Evolutionary conservation across 495 filamentous ascomycete genomes (phyloP).

Genomic region (Niebla homalea): DNA sequence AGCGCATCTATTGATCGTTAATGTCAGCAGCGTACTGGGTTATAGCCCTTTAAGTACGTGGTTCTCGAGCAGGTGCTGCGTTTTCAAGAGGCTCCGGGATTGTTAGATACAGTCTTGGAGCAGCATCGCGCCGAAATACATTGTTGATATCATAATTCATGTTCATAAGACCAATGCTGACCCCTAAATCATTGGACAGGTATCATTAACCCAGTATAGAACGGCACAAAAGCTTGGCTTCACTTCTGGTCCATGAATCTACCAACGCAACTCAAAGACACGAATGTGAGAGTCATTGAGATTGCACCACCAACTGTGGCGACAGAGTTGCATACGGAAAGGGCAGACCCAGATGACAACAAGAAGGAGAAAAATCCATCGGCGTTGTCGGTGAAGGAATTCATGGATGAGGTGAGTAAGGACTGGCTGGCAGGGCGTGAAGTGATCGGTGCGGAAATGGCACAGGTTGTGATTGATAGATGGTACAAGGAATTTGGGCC

Average conservation of each 20-base stretch:
- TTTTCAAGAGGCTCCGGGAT: no score
- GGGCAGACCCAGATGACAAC: slow-evolving; percentile 36
- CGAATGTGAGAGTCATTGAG: slow-evolving; percentile 30
- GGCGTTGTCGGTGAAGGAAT: slow-evolving; percentile 30
- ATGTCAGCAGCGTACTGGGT: slow-evolving; percentile 33
- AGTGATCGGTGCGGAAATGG: slow-evolving; percentile 25
- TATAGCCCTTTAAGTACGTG: slow-evolving; percentile 32
- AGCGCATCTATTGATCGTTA: slow-evolving; percentile 26
- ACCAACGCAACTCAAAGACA: slow-evolving; percentile 26
- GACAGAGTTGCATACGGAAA: slow-evolving; percentile 36
- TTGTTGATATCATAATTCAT: no score
- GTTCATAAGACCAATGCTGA: no score
- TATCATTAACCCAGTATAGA: slow-evolving; percentile 36
- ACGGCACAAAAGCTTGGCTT: slow-evolving; percentile 35
- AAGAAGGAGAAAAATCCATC: slow-evolving; percentile 34
- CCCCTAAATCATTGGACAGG: no score
- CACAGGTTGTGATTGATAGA: slow-evolving; percentile 20
- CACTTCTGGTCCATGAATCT: slow-evolving; percentile 37
- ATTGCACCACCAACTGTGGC: slow-evolving; percentile 35
- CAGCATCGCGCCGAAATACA: no score
- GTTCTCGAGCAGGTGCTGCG: no score
- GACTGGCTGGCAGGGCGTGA: slow-evolving; percentile 28
- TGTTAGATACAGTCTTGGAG: no score
- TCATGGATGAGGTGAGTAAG: slow-evolving; percentile 28
- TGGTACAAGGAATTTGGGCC: slow-evolving; percentile 28